These are phyloP conservation scores for Albatrellus ellisii DNA, from an alignment of 768 basidiomycete genomes.

Conservation along the genomic window DNA sequence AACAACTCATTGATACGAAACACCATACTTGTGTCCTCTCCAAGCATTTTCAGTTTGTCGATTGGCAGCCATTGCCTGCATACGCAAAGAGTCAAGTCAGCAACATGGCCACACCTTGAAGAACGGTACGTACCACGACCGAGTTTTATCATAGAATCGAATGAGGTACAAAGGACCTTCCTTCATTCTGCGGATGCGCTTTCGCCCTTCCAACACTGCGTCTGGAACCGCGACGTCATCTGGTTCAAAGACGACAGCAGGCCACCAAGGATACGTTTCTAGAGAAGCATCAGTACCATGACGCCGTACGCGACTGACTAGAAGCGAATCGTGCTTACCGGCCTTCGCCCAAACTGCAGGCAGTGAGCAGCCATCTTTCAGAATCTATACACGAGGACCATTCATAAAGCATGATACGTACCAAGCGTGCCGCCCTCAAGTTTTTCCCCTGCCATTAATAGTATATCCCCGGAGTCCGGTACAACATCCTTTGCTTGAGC, in stretches of 20 bases:
- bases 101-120: not conserved
- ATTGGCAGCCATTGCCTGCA: slow-evolving; percentile 49
- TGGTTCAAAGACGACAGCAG: slow-evolving; percentile 61
- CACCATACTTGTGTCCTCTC: slow-evolving; percentile 57
- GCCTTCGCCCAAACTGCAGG: slow-evolving; percentile 74
- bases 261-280: slow-evolving; percentile 83
- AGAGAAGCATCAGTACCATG: not conserved
- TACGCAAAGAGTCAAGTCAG: not conserved
- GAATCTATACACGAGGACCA: not conserved
- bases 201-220: slow-evolving; percentile 20
- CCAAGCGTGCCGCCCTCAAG: slow-evolving; percentile 53
- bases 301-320: slow-evolving; percentile 2
- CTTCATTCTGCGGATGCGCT: too few relatives aligned
- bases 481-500: not conserved
- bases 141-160: slow-evolving; percentile 63
- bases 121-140: slow-evolving; percentile 39
- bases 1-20: not conserved
- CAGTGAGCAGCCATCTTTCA: not conserved
- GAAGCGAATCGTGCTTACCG: slow-evolving; percentile 26
- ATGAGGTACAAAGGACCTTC: slow-evolving; percentile 43
- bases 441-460: slow-evolving; percentile 22
- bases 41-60: slow-evolving; percentile 48
- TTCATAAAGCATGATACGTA: slow-evolving; percentile 20
- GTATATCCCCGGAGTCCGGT: slow-evolving; percentile 20
- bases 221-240: slow-evolving; percentile 37